These are phyloP conservation scores for Fusarium sp. DNA, from an alignment of 2,329 filamentous ascomycete genomes.

Conservation along the genomic window DNA sequence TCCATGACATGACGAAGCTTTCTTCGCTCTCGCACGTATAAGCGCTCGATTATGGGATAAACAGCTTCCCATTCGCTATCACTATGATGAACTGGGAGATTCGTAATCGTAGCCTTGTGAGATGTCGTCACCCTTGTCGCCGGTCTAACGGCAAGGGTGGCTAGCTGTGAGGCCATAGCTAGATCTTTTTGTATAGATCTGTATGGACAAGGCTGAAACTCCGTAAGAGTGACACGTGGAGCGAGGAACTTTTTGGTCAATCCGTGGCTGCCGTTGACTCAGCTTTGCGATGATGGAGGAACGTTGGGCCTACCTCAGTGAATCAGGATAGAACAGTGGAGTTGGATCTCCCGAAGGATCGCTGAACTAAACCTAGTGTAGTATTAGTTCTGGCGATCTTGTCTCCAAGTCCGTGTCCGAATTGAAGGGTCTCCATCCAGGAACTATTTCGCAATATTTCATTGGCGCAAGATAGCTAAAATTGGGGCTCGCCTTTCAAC, in stretches of 20 bases:
- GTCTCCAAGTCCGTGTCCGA: no score
- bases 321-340: no score
- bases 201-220: not conserved
- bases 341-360: no score
- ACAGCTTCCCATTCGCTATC: constrained; percentile 26
- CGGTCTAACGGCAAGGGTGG: constrained; percentile 6
- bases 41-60: constrained; percentile 9
- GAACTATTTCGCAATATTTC: constrained; percentile 13
- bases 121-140: not conserved
- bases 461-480: not conserved
- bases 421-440: not conserved
- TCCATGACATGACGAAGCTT: constrained; percentile 31
- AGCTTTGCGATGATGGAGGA: not conserved
- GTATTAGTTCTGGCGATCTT: no score
- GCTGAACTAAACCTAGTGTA: no score
- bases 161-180: constrained; percentile 4
- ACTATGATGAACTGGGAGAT: constrained; percentile 4
- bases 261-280: not conserved
- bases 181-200: not conserved
- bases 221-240: not conserved
- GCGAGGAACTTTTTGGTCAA: not conserved
- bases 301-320: not conserved
- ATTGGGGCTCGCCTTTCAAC: not conserved
- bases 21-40: constrained; percentile 22
- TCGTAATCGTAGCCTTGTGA: not conserved